A percentile compares a stretch with the other conserved stretches of the same genome.
phyloP scores from a whole-genome alignment of 176 grass and related monocot genomes.

The Oryza punctata region DNA sequence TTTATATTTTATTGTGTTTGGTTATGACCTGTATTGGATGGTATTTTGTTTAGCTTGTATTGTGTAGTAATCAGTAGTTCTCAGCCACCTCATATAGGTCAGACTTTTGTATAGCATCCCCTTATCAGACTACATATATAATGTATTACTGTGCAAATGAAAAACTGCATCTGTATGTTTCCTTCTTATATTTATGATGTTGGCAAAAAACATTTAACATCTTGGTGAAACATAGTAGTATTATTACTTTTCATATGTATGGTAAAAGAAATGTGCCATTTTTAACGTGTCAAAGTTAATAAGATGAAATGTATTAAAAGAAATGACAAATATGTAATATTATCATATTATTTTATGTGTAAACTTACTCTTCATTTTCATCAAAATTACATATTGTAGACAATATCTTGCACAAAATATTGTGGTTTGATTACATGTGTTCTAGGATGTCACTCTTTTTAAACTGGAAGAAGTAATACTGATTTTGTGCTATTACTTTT shows the following conservation, averaged over 20 bases:
- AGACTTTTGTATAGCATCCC: not conserved
- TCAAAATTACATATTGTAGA: not conserved
- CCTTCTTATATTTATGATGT: not conserved
- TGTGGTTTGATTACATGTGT: not conserved
- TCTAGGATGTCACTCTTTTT: not conserved
- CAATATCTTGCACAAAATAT: not conserved
- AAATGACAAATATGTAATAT: not conserved
- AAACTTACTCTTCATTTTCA: conserved; percentile 6
- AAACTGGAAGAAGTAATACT: not conserved
- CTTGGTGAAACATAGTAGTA: not conserved
- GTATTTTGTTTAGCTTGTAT: not conserved
- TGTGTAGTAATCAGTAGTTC: not conserved
- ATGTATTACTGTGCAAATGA: not conserved
- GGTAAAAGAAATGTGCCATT: not conserved
- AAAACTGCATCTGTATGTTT: not conserved
- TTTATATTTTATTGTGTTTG: conserved; percentile 20
- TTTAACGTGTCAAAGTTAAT: not conserved
- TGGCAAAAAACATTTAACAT: not conserved
- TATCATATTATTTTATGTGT: not conserved
- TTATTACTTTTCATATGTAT: not conserved
- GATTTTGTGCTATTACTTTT: not conserved
- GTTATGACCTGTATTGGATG: not conserved
- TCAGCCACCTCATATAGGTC: not conserved
- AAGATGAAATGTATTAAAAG: not conserved
- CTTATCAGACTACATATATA: not conserved